Percentiles rank a stretch among this genome's conserved stretches.
phyloP scores from a whole-genome alignment of 192 early-diverging fungal genomes.

The Tieghemiomyces parasiticus region DNA sequence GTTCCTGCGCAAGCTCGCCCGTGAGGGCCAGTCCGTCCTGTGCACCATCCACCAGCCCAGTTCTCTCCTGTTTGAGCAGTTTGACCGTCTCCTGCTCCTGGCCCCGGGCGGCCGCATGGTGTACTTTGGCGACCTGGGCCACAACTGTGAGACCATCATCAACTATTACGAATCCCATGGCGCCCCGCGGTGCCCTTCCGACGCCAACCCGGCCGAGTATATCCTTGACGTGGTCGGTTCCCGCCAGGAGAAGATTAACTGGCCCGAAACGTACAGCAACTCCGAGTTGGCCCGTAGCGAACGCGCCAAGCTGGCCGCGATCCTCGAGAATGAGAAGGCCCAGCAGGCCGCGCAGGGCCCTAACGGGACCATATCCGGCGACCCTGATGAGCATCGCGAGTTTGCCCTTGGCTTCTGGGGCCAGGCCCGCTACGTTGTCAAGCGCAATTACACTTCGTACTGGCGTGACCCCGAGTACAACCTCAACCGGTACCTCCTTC shows the following conservation, averaged over 20 bases:
- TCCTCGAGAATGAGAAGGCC: constrained; percentile 19
- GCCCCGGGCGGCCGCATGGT: constrained; percentile 64
- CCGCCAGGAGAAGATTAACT: constrained; percentile 35
- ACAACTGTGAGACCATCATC: constrained; percentile 42
- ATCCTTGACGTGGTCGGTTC: constrained; percentile 70
- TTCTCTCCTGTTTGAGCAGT: constrained; percentile 68
- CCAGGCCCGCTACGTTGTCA: constrained; percentile 40
- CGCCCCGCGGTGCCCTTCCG: constrained; percentile 40
- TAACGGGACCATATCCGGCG: constrained; percentile 17
- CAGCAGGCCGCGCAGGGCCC: constrained; percentile 8
- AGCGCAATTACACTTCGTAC: constrained; percentile 48
- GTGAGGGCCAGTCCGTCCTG: constrained; percentile 50
- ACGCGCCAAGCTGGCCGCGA: constrained; percentile 32
- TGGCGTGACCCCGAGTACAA: constrained; percentile 60
- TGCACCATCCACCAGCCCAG: constrained; percentile 84
- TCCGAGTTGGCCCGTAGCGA: constrained; percentile 30
- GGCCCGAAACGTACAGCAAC: constrained; percentile 56
- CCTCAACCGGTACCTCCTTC: constrained; percentile 39
- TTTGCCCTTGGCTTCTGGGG: constrained; percentile 16
- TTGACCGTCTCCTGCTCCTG: constrained; percentile 67
- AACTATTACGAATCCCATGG: constrained; percentile 62
- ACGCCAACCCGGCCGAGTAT: constrained; percentile 75
- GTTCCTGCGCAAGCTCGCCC: constrained; percentile 49
- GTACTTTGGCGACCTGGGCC: constrained; percentile 69
- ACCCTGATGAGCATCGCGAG: constrained; percentile 8